Evolutionary conservation across 169 alveolate species (phyloP).

Genomic region (Plasmodium coatneyi): DNA sequence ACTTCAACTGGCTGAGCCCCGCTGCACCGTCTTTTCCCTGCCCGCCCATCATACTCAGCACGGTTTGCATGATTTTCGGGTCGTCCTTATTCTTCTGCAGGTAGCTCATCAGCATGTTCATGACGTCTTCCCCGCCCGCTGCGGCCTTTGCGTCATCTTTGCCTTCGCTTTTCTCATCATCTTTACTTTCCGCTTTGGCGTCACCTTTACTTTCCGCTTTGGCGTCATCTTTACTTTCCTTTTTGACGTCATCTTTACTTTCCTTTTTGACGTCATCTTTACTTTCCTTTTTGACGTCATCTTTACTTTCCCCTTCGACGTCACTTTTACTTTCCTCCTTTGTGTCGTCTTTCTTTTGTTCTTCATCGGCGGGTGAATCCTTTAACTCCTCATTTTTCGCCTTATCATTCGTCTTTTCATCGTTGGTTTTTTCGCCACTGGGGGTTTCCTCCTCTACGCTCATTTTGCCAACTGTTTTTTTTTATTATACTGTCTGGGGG

Average conservation of each 20-base stretch:
- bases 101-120: constrained; percentile 42
- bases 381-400: background rate
- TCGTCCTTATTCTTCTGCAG: constrained; percentile 73
- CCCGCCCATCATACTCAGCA: constrained; percentile 32
- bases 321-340: background rate
- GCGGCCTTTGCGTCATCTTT: background rate
- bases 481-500: background rate
- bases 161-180: background rate
- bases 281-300: background rate
- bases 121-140: constrained; percentile 27
- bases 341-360: background rate
- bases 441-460: background rate
- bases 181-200: background rate
- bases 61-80: constrained; percentile 38
- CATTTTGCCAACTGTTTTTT: background rate
- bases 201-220: background rate
- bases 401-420: background rate
- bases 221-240: background rate
- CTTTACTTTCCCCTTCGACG: background rate
- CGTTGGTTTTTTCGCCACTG: background rate
- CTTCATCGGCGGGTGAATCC: background rate
- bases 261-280: background rate
- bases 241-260: background rate
- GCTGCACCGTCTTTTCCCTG: constrained; percentile 5
- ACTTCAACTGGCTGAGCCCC: background rate